Percentiles rank a stretch among this genome's conserved stretches.
These are phyloP conservation scores for Fibroporia radiculosa DNA, from an alignment of 768 basidiomycete species.

Conservation along the genomic window DNA sequence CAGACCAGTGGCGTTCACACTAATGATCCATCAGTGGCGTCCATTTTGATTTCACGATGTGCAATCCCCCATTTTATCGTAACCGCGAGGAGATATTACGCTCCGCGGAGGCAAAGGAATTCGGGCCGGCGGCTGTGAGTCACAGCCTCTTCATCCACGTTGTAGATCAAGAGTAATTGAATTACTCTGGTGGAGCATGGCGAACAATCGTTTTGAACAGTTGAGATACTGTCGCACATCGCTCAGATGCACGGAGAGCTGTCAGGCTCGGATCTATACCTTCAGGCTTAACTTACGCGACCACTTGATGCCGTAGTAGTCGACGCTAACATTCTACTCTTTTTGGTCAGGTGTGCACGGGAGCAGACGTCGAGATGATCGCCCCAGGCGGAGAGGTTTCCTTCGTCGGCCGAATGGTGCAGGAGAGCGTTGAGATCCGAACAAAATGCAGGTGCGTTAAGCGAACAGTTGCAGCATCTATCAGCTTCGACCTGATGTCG, in stretches of 20 bases:
- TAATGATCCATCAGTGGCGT: too few relatives aligned
- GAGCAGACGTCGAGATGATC: constrained; percentile 83
- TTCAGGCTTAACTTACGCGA: too few relatives aligned
- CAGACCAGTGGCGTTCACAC: too few relatives aligned
- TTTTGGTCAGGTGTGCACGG: constrained; percentile 66
- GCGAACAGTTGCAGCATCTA: too few relatives aligned
- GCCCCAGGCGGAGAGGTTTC: constrained; percentile 76
- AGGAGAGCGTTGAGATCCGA: constrained; percentile 53
- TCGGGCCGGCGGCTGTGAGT: constrained; percentile 63
- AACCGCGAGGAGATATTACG: constrained; percentile 57
- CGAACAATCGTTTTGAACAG: too few relatives aligned
- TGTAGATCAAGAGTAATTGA: background rate
- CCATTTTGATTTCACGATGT: constrained; percentile 74
- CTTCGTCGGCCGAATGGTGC: constrained; percentile 74
- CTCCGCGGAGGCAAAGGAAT: constrained; percentile 56
- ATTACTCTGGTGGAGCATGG: too few relatives aligned
- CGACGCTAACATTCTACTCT: too few relatives aligned
- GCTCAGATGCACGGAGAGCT: too few relatives aligned
- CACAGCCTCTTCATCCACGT: background rate
- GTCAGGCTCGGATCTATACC: too few relatives aligned
- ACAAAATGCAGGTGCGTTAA: constrained; percentile 56
- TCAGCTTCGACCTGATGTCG: too few relatives aligned
- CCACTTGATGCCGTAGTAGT: too few relatives aligned
- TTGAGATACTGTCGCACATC: too few relatives aligned
- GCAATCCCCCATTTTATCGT: constrained; percentile 95